Conservation (phyloP, 139 green algal genomes). For the Asterochloris sp. region DNA sequence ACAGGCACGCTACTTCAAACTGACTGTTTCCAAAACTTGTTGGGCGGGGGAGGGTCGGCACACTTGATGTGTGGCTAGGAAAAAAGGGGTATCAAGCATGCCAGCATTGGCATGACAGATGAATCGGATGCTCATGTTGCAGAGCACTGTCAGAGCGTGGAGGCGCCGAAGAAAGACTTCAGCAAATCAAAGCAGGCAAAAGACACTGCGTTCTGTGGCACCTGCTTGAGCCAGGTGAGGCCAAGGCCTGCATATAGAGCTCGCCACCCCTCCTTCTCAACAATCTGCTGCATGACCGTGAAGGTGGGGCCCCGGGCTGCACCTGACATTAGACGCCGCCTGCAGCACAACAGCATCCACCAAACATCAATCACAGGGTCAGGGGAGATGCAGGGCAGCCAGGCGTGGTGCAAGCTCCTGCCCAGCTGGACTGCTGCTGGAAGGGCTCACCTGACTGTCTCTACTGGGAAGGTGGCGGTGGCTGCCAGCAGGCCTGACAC, state of each 20-base stretch:
- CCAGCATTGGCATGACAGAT: too few species aligned
- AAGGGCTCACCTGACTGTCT: slow-evolving; percentile 25
- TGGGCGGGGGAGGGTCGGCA: too few species aligned
- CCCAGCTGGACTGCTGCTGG: not conserved
- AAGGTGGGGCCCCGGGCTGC: slow-evolving; percentile 14
- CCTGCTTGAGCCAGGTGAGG: slow-evolving; percentile 40
- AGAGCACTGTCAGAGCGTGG: not conserved
- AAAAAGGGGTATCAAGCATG: too few species aligned
- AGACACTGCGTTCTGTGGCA: slow-evolving; percentile 31
- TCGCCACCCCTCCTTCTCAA: slow-evolving; percentile 15
- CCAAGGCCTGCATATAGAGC: slow-evolving; percentile 37
- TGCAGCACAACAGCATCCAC: not conserved
- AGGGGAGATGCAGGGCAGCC: too few species aligned
- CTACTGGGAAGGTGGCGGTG: slow-evolving; percentile 36
- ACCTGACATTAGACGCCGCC: slow-evolving; percentile 43
- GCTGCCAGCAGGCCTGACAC: slow-evolving; percentile 29
- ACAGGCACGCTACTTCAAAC: too few species aligned
- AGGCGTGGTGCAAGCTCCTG: not conserved
- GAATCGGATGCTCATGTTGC: not conserved
- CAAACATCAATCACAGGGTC: too few species aligned
- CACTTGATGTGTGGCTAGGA: too few species aligned
- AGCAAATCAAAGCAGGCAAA: slow-evolving; percentile 25
- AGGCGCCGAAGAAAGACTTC: slow-evolving; percentile 2
- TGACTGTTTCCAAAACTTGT: too few species aligned
- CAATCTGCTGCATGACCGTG: slow-evolving; percentile 20